A percentile compares a stretch with the other conserved stretches of the same genome.
Conservation (phyloP, 441 rosid genomes). For the Syzygium malaccense region DNA sequence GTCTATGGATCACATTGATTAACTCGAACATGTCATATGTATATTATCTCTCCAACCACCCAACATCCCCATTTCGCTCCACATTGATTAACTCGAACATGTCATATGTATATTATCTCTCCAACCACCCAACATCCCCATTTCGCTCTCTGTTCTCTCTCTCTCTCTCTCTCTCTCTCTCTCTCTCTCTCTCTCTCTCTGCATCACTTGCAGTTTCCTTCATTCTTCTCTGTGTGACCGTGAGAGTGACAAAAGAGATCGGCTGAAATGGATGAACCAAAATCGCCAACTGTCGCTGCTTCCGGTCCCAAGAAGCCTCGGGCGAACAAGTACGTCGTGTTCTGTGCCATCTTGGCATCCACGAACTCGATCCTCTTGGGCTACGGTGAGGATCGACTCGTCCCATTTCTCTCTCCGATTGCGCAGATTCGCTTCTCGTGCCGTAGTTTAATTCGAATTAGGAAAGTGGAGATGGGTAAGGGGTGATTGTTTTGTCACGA, state of each 20-base stretch:
- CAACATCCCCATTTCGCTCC: neutral
- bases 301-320: neutral
- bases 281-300: neutral
- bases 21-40: no score
- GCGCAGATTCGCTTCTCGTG: neutral
- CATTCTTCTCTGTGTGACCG: neutral
- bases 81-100: no score
- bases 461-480: neutral
- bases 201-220: neutral
- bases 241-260: neutral
- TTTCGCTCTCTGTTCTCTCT: no score
- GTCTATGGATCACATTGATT: no score
- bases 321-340: conserved; percentile 29
- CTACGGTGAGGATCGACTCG: conserved; percentile 28
- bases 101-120: no score
- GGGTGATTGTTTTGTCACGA: neutral
- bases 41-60: neutral
- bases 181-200: neutral
- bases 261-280: neutral
- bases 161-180: no score
- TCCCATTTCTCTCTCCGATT: neutral
- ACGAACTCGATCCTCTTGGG: conserved; percentile 47
- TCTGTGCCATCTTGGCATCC: conserved; percentile 49
- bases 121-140: no score
- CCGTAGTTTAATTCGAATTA: neutral